A percentile compares a stretch with the other conserved stretches of the same genome.
phyloP scores from a whole-genome alignment of 345 rosid species.

The Brassica rapa region DNA sequence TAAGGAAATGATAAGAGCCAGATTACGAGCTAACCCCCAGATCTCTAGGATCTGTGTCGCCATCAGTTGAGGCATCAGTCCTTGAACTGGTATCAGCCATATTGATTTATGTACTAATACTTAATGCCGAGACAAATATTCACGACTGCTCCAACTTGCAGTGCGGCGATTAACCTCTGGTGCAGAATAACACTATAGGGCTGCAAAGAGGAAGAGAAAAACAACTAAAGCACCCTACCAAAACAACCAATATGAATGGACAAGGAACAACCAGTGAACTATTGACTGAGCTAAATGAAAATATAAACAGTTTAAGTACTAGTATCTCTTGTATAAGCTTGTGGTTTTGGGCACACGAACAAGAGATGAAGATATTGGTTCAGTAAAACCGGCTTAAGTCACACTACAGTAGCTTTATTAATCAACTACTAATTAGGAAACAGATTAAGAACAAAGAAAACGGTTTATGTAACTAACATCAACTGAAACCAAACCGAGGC shows the following conservation, averaged over 20 bases:
- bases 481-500: conserved; percentile 10
- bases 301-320: background rate
- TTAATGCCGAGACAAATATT: conserved; percentile 47
- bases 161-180: conserved; percentile 9
- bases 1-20: conserved; percentile 12
- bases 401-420: conserved; percentile 1
- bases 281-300: conserved; percentile 13
- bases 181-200: conserved; percentile 20
- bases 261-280: conserved; percentile 31
- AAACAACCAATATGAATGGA: conserved; percentile 22
- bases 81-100: conserved; percentile 88
- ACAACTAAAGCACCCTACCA: conserved; percentile 14
- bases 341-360: background rate
- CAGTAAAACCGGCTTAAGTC: background rate
- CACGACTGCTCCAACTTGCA: conserved; percentile 44
- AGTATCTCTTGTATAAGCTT: background rate
- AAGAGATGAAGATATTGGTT: conserved; percentile 3
- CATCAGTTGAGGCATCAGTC: conserved; percentile 82
- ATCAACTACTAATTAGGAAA: conserved; percentile 1
- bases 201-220: conserved; percentile 21
- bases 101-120: conserved; percentile 50
- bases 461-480: background rate
- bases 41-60: conserved; percentile 80
- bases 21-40: conserved; percentile 59
- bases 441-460: background rate